Conservation (phyloP, 2,329 filamentous ascomycete genomes). For the Pseudogymnoascus verrucosus region DNA sequence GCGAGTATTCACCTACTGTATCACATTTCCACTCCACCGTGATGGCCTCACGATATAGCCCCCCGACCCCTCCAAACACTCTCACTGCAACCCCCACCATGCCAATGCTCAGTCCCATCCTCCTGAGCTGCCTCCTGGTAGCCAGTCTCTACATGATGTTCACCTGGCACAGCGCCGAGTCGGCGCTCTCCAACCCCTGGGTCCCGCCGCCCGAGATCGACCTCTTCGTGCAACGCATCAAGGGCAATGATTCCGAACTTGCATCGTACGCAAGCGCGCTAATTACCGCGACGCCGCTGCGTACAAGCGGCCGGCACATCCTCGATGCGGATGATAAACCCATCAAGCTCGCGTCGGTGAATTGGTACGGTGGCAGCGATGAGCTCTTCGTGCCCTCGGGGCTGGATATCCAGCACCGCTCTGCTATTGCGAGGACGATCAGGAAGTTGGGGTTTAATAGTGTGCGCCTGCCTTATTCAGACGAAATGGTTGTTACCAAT, state of each 20-base stretch:
- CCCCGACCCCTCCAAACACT: neutral
- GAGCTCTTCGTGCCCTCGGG: constrained; percentile 57
- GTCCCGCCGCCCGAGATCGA: neutral
- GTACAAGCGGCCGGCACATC: constrained; percentile 51
- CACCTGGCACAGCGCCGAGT: neutral
- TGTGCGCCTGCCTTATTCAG: constrained; percentile 59
- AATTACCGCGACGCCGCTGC: constrained; percentile 40
- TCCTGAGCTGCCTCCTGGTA: neutral
- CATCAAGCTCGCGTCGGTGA: constrained; percentile 56
- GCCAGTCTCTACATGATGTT: neutral
- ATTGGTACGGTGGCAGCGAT: constrained; percentile 66
- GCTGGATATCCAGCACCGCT: constrained; percentile 54
- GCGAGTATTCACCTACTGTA: neutral
- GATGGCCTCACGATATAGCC: neutral
- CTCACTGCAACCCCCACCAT: neutral
- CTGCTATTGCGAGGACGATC: constrained; percentile 52
- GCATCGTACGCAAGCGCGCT: neutral
- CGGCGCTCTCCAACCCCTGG: neutral
- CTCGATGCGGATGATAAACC: constrained; percentile 49
- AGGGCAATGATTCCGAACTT: neutral
- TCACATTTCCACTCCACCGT: neutral
- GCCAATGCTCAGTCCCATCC: neutral
- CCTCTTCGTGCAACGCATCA: constrained; percentile 2
- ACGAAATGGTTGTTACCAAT: constrained; percentile 58
- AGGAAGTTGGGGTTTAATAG: constrained; percentile 60